phyloP scores from a whole-genome alignment of 2,329 filamentous ascomycete genomes.

The Chrysoporthe puriensis region DNA sequence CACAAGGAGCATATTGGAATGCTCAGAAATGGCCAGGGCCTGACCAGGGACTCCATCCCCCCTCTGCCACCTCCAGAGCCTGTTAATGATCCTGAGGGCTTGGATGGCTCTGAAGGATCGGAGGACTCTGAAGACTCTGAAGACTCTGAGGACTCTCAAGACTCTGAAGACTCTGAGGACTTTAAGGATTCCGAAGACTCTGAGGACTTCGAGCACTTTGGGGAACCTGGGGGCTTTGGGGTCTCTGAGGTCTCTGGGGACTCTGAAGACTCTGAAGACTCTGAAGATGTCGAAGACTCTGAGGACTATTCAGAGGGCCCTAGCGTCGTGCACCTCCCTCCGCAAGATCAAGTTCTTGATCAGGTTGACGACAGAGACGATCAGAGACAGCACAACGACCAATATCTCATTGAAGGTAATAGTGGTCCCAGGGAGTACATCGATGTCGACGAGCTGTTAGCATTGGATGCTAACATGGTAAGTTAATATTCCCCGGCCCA shows the following conservation, averaged over 20 bases:
- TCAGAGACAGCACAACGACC: neutral
- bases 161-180: neutral
- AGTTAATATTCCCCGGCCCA: too few relatives aligned
- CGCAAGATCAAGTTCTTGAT: neutral
- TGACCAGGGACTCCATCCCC: neutral
- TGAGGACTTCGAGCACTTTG: neutral
- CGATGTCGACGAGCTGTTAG: too few relatives aligned
- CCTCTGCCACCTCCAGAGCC: neutral
- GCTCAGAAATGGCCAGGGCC: neutral
- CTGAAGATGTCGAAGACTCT: neutral
- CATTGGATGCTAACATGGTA: neutral
- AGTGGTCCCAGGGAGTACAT: neutral
- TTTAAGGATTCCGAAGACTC: too few relatives aligned
- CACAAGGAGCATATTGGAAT: slow-evolving; percentile 1
- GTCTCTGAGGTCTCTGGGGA: neutral
- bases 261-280: neutral
- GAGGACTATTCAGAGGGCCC: too few relatives aligned
- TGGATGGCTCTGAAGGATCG: too few relatives aligned
- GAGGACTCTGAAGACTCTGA: neutral
- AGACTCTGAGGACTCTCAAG: neutral
- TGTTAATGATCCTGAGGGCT: neutral
- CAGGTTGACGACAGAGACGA: neutral
- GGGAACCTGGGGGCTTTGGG: neutral
- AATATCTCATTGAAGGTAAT: neutral
- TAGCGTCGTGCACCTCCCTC: too few relatives aligned